Evolutionary conservation across 768 basidiomycete species (phyloP), one percentile per base, ranked within the genome.

Genomic region (Pisolithus orientalis): DNA sequence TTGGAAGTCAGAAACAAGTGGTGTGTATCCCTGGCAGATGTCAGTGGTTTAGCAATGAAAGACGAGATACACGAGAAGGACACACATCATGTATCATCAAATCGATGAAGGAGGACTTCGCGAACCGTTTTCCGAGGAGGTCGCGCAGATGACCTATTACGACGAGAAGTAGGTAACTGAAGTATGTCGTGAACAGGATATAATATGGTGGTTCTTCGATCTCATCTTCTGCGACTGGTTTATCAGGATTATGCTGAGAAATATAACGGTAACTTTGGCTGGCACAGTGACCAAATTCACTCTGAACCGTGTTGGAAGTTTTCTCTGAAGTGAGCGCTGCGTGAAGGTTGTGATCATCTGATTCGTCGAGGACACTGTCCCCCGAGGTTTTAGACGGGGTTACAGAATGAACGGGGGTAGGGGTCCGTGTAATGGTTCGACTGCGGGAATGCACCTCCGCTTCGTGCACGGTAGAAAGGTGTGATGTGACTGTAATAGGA

Each of bases 1-100:
- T 69, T 98, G 95, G 59, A 98, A 98, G 68, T 98, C 96, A 8
- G 94, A 96, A 72, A 92, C 94, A 54, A 98, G 78, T 4, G 96
- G 90, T 2, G 94, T 95, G 63, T 96, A 94, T 53, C 95, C 96
- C 93, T 97, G 67, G 14, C 13, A 5, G 13, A 34, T 34, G 14
- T 34, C 34, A 34, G 51, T 44, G 39, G 51, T 39, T 34, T 13
- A 34, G 51, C 45, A 42, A 52, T 39, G 28, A 42, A 46, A 17
- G 14, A 31, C 28, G n/a, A 45, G 10, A 31, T 2, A 34, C 24
- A 27, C 39, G 53, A 28, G 48, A 4, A 13, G 43, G 54, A 49
- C 93, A 70, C 64, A 95, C 94, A 61, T 92, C 77, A 57, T 79
- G 74, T 45, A 92, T 86, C 72, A 91, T 83, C 51, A 99, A 74